Base-by-base conservation (phyloP, 495 filamentous ascomycete genomes). In the Penicillium robsamsonii region DNA sequence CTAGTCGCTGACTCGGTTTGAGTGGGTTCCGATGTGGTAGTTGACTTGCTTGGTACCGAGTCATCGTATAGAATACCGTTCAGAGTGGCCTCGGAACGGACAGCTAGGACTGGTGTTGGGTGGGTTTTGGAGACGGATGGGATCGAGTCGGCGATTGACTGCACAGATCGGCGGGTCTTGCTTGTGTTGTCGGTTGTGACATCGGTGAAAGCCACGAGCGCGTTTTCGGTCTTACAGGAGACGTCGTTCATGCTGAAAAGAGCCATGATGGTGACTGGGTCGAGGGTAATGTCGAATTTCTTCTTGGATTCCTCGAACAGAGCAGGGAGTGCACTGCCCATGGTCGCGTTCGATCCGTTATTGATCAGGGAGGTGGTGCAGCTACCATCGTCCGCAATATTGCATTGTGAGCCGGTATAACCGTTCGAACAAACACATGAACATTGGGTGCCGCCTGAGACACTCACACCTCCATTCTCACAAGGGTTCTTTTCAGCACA, bases 341-440 rank as follows among this genome's bases (percentile, higher is more conserved):
- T 75, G 4, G 91, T 97, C 33, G 88, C 91, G 58, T 90, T 87
- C 56, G 65, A 67, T 35, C 72, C 73, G 17, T 76, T 74, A n/a
- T 73, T 65, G 35, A 95, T 70, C 33, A 82, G 69, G 8, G 83
- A 83, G 2, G 84, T 89, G 13, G 87, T 84, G 67, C 94, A 98
- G 56, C 86, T 89, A 17, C 77, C 79, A 20, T 85, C 79, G 20
- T 78, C 79, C 10, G 74, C 52, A 30, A 70, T 71, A 10, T 79
- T 87, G 75, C 94, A 98, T 27, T 80, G 79, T 4, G 75, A 72
- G n/a, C 94, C 94, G 0, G 86, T 90, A 66, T 89, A 97, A 0
- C 92, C 91, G 60, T 91, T 90, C 6, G 84, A 79, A 63, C 94
- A 98, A 27, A 96, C 79, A 66, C 94, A 98, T 10, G 87, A 85